Percentiles rank a stretch among this genome's conserved stretches.
phyloP scores from a whole-genome alignment of 2,329 filamentous ascomycete species.

The Knoxdaviesia proteae region DNA sequence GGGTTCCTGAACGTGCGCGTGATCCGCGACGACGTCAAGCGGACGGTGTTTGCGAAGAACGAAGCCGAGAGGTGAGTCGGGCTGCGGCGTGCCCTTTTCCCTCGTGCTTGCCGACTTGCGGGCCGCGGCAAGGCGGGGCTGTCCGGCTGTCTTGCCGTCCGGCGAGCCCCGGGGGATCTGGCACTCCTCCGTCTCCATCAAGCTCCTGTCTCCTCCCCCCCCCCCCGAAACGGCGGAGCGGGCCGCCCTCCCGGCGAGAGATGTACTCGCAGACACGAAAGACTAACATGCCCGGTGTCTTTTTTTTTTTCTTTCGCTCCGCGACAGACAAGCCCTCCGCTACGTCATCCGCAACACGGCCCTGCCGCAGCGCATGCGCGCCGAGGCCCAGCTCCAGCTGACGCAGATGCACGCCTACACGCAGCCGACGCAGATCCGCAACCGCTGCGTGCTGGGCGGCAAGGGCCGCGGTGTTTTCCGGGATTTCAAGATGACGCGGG shows the following conservation, averaged over 20 bases:
- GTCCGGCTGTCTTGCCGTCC: too few species aligned
- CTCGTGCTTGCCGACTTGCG: background rate
- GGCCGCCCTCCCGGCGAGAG: too few species aligned
- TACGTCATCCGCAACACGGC: slow-evolving; percentile 90
- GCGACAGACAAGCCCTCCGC: slow-evolving; percentile 61
- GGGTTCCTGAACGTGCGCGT: slow-evolving; percentile 72
- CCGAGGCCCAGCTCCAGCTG: slow-evolving; percentile 81
- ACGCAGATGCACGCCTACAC: slow-evolving; percentile 95
- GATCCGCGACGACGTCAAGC: slow-evolving; percentile 91
- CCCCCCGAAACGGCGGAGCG: background rate
- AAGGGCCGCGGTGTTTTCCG: slow-evolving; percentile 75
- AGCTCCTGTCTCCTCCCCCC: background rate
- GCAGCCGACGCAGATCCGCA: slow-evolving; percentile 77
- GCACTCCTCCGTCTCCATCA: background rate
- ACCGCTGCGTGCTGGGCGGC: slow-evolving; percentile 83
- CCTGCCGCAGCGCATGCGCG: slow-evolving; percentile 60
- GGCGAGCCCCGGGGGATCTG: background rate
- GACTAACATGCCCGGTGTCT: background rate
- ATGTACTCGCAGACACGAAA: background rate
- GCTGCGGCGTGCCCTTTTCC: background rate
- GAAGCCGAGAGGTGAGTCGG: slow-evolving; percentile 62
- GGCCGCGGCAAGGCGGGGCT: too few species aligned
- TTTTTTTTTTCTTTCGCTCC: background rate
- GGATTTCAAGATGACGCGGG: slow-evolving; percentile 79
- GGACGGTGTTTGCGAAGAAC: slow-evolving; percentile 69